Base-by-base conservation (phyloP, 2,329 filamentous ascomycete genomes). In the Trichoderma atroviride region DNA sequence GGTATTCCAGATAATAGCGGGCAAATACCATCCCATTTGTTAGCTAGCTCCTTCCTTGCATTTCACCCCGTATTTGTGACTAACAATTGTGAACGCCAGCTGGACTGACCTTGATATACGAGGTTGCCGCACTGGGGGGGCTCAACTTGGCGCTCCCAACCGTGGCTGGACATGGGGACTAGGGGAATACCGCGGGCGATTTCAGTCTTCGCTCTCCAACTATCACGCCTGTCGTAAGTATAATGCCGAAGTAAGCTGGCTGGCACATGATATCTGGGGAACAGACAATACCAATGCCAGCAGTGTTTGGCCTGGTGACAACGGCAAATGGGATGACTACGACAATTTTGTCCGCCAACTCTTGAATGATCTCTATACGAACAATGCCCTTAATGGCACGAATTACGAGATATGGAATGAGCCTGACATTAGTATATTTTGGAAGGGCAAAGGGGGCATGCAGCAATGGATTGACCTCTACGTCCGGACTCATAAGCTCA, bases 1-100 rank as follows among this genome's bases (percentile, higher is more conserved):
- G 67, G 67, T 16, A 69, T 69, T 35, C 67, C 67, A 16, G 67
- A 69, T 37, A 58, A 37, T 9, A 37, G 60, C 27, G 64, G 58
- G 47, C 67, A 69, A 37, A 69, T 69, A 40, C 67, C 67, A 1
- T 37, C 67, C 3, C 67, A 69, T 10, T 50, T n/a, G 40, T 43
- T n/a, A 43, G 40, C 6, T 43, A n/a, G 19, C 10, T 43, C 16
- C 16, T n/a, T 43, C 19, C 19, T 43, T 43, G 19, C 19, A 19
- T n/a, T 9, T 0, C 16, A 43, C 4, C 9, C 2, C 1, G 19
- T 10, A 10, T 1, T 43, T 43, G 19, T n/a, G 16, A n/a, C 40
- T 43, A 43, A 43, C 19, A n/a, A 43, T 43, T 4, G 6, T 10
- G 16, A 43, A 43, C 16, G 7, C 40, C 7, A 43, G 40, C 9